These are phyloP conservation scores for Lolium perenne DNA, from an alignment of 176 grass and related monocot genomes.

Conservation along the genomic window DNA sequence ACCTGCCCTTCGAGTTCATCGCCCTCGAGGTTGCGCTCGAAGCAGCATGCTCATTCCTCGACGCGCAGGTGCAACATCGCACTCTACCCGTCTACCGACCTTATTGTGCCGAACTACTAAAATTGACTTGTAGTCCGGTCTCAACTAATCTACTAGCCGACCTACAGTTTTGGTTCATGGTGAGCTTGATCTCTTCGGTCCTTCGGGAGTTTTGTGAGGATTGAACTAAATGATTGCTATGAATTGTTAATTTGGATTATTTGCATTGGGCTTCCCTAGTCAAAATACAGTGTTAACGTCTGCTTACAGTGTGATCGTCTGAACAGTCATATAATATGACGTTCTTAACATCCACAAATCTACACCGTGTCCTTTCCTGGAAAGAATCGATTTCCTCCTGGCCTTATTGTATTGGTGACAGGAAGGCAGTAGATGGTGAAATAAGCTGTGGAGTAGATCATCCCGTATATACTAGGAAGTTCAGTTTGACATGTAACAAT, in stretches of 20 bases:
- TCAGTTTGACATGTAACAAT: not conserved
- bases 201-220: not conserved
- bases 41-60: conserved; percentile 77
- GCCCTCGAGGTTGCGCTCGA: conserved; percentile 85
- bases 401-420: not conserved
- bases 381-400: not conserved
- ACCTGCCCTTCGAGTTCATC: conserved; percentile 87
- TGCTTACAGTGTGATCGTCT: not conserved
- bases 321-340: not conserved
- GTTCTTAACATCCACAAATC: not conserved
- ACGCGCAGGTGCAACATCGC: conserved; percentile 60
- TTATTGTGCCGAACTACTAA: not conserved
- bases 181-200: not conserved
- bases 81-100: not conserved
- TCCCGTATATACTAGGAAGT: not conserved
- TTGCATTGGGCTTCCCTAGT: conserved; percentile 15
- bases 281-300: not conserved
- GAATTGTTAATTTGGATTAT: conserved; percentile 1
- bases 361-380: not conserved
- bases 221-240: not conserved
- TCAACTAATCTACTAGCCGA: not conserved
- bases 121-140: not conserved
- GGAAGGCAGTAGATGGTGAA: not conserved
- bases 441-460: conserved; percentile 15
- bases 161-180: not conserved